Evolutionary conservation across 2,329 filamentous ascomycete genomes (phyloP).

Genomic region (Aspergillus sp.): DNA sequence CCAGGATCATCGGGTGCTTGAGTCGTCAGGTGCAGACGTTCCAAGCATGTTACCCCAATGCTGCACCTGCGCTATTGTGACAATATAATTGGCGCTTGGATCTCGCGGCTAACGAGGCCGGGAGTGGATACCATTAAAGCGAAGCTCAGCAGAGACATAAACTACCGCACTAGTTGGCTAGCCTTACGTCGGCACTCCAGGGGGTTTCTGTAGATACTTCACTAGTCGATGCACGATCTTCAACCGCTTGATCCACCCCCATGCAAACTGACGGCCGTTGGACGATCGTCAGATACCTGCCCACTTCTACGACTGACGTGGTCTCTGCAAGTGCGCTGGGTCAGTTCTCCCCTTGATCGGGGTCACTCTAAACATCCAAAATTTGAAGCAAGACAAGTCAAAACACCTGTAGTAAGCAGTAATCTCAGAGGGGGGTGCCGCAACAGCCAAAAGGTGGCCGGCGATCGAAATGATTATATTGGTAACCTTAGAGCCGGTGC

Average conservation of each 20-base stretch:
- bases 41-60: background rate
- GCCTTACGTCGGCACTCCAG: conserved; percentile 11
- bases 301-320: background rate
- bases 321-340: background rate
- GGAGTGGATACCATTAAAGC: conserved; percentile 15
- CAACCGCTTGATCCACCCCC: conserved; percentile 4
- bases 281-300: background rate
- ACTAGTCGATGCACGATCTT: conserved; percentile 10
- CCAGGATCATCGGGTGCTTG: background rate
- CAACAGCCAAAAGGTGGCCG: conserved; percentile 19
- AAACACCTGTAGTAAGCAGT: background rate
- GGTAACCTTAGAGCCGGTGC: conserved; percentile 22
- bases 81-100: conserved; percentile 3
- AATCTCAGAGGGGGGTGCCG: conserved; percentile 21
- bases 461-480: conserved; percentile 27
- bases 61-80: background rate
- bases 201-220: background rate
- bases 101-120: conserved; percentile 3
- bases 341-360: background rate
- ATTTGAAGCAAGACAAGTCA: background rate
- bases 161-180: conserved; percentile 11
- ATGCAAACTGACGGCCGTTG: background rate
- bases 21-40: background rate
- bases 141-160: conserved; percentile 3
- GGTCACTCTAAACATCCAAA: background rate